phyloP scores from a whole-genome alignment of 768 basidiomycete genomes.

The Tylopilus felleus region DNA sequence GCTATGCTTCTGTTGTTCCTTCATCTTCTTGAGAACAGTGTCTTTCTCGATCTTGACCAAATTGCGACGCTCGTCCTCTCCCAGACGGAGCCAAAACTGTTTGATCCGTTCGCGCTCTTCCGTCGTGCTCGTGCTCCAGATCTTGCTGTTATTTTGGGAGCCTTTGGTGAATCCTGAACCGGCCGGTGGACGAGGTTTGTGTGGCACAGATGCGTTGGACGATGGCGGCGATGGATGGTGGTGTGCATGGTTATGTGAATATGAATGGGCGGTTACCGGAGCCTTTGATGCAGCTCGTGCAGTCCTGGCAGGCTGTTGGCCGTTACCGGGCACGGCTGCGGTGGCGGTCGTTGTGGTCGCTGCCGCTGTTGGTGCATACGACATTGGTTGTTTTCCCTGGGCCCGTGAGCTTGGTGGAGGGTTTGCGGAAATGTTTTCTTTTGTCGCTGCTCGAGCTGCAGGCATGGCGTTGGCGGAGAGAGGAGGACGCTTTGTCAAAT shows the following conservation, averaged over 20 bases:
- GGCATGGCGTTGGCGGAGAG: conserved; percentile 42
- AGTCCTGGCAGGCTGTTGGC: conserved; percentile 34
- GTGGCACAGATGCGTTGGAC: conserved; percentile 33
- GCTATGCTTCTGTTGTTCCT: conserved; percentile 96
- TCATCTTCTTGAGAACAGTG: conserved; percentile 97
- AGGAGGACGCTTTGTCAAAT: conserved; percentile 39
- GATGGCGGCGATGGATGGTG: conserved; percentile 50
- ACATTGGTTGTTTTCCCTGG: conserved; percentile 92
- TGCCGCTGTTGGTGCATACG: conserved; percentile 42
- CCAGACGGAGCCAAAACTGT: conserved; percentile 95
- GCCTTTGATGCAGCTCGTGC: conserved; percentile 56
- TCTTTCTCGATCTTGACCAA: conserved; percentile 98
- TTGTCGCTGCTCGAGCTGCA: conserved; percentile 38
- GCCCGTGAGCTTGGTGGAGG: conserved; percentile 76
- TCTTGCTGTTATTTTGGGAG: conserved; percentile 63
- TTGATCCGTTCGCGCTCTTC: conserved; percentile 98
- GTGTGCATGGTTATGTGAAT: conserved; percentile 47
- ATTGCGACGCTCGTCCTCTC: conserved; percentile 84
- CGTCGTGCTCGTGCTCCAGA: conserved; percentile 89
- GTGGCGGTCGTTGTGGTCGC: conserved; percentile 33
- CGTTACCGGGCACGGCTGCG: conserved; percentile 24
- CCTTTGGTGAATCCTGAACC: conserved; percentile 23
- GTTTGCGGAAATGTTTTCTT: conserved; percentile 33
- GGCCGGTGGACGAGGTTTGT: conserved; percentile 31
- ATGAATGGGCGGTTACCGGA: conserved; percentile 50